Evolutionary conservation across 768 basidiomycete genomes (phyloP).

Genomic region (Asterophora parasitica): DNA sequence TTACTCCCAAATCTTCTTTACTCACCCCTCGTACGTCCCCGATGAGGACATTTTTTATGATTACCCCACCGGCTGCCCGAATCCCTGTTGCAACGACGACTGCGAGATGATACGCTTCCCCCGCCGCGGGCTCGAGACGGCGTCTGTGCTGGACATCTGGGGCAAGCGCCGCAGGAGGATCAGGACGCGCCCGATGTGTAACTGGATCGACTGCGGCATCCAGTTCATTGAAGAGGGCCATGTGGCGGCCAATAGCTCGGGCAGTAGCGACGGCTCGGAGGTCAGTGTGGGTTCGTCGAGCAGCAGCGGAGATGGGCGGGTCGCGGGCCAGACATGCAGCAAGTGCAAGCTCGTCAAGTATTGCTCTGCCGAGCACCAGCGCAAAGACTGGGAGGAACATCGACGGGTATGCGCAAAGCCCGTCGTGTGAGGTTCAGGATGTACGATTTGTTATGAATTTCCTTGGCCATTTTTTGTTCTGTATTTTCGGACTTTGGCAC

Average conservation of each 20-base stretch:
- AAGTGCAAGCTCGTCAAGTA: constrained; percentile 78
- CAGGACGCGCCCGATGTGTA: constrained; percentile 65
- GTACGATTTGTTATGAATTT: constrained; percentile 1
- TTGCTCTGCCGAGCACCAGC: constrained; percentile 71
- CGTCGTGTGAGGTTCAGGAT: constrained; percentile 12
- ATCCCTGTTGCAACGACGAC: constrained; percentile 74
- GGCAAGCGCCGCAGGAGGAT: constrained; percentile 50
- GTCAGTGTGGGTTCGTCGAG: constrained; percentile 32
- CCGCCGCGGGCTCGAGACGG: constrained; percentile 54
- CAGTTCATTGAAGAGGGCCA: constrained; percentile 46
- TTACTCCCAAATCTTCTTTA: constrained; percentile 80
- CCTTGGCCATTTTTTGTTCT: neutral
- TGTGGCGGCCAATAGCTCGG: constrained; percentile 18
- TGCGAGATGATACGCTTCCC: constrained; percentile 83
- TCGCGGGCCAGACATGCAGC: constrained; percentile 60
- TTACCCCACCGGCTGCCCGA: constrained; percentile 76
- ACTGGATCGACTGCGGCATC: constrained; percentile 74
- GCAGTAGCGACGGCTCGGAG: constrained; percentile 40
- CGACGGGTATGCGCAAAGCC: constrained; percentile 52
- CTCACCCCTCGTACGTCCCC: constrained; percentile 64
- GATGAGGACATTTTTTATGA: constrained; percentile 70
- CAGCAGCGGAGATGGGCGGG: constrained; percentile 20
- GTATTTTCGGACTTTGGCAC: neutral
- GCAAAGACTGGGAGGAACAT: constrained; percentile 77
- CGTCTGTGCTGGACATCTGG: constrained; percentile 59